Evolutionary conservation across 202 grass and related monocot genomes (phyloP), one percentile per base, ranked within the genome.

Genomic region (Hordeum pubiflorum): DNA sequence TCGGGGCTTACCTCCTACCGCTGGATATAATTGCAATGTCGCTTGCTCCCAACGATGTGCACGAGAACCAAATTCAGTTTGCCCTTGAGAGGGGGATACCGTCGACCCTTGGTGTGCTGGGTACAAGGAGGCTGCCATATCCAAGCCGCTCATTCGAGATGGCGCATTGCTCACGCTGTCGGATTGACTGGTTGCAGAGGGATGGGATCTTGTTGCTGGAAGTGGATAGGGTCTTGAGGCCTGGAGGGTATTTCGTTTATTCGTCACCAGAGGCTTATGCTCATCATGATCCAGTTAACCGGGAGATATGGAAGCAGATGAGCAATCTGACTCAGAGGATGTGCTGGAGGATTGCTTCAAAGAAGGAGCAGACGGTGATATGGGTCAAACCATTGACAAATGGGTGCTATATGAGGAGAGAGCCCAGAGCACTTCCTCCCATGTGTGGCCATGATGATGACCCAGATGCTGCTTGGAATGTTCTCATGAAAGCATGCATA

Each of bases 21-120:
- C 86, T 83, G 2, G 82, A 87, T 40, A 63, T 94, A 44, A 71
- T 91, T 83, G 69, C 89, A 10, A 86, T 91, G 84, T 94, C 92
- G 27, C 78, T 94, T 18, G 92, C 92, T 24, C 92, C 92, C 60
- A 94, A 94, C 22, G 92, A 94, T 29, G 92, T 91, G 48, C 92
- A 94, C 17, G 92, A 94, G 77, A 94, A 94, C 79, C 92, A 94
- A 69, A 94, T 94, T 54, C 92, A 94, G 78, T 91, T 94, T 81
- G 92, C 92, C 4, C 92, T 94, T 36, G 92, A 94, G 72, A 83
- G 92, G 81, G 92, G 92, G 22, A 85, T 94, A 26, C 89, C 89
- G 6, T 89, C 92, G 1, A 83, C 87, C 36, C 89, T 94, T 26
- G 92, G 89, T 4, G 92, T 91, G 15, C 55, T 94, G 84, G 92